Evolutionary conservation across 2,329 filamentous ascomycete genomes (phyloP), one percentile per base, ranked within the genome.

Genomic region (Venturia carpophila): DNA sequence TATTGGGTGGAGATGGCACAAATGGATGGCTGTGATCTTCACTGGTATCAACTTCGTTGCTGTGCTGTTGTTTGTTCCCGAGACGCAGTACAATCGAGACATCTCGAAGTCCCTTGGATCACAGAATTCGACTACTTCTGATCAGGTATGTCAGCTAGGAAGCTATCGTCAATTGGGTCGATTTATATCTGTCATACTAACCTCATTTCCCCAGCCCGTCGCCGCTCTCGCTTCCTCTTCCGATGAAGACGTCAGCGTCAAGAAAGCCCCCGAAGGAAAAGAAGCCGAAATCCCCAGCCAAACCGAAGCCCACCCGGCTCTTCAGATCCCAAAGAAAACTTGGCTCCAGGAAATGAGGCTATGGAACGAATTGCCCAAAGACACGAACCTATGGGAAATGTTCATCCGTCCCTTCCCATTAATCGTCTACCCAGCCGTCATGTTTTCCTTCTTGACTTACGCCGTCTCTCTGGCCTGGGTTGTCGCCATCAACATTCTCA

Each of bases 401-500:
- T 76, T 87, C 19, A 74, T 88, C 15, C 84, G 92, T 2, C 93
- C 92, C 0, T 87, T 97, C 64, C 90, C 90, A 0, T 82, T 97
- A 0, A 88, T 96, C 70, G 75, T 89, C 9, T 92, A 97, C 73
- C 92, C 92, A 0, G 90, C 90, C 9, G 91, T 97, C 69, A 75
- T 95, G 52, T 96, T 91, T 90, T 82, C 83, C 17, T 86, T 83
- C 71, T 80, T 97, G 3, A 90, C 92, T 61, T 92, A 96, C 80
- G 92, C 92, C 19, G 85, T 90, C 5, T 85, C 96, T 72, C 96
- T 97, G 71, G 93, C 92, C 68, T 97, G 93, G 92, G 96, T 92
- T 1, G 90, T 97, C 17, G 91, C 97, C 72, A 94, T 96, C 67
- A 91, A 90, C 62, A 89, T 94, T 67, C 87, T 93, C 67, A 79